A percentile compares a stretch with the other conserved stretches of the same genome.
Conservation (phyloP, 163 green algal genomes). For the Chlorella variabilis region DNA sequence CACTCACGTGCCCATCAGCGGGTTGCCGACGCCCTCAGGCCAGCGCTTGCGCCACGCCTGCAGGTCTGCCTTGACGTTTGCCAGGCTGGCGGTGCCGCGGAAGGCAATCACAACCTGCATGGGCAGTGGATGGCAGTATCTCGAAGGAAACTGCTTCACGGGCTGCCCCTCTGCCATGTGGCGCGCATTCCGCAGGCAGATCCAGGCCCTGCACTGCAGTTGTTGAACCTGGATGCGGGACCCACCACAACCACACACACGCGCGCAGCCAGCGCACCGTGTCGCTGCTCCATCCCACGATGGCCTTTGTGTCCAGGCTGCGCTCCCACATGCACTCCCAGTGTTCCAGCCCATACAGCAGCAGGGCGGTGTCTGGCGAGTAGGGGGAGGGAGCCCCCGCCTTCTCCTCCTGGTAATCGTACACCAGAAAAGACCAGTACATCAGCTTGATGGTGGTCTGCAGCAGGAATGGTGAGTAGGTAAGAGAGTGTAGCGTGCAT, state of each 20-base stretch:
- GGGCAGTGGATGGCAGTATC: too few species aligned
- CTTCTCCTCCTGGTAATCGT: constrained; percentile 6
- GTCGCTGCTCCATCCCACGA: constrained; percentile 43
- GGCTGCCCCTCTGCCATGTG: too few species aligned
- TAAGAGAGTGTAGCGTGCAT: too few species aligned
- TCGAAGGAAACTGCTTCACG: too few species aligned
- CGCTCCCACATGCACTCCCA: constrained; percentile 48
- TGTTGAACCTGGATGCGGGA: too few species aligned
- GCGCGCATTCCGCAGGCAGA: too few species aligned
- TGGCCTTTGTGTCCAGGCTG: constrained; percentile 44
- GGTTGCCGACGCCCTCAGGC: neutral
- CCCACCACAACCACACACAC: neutral
- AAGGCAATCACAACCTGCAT: constrained; percentile 48
- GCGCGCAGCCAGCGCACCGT: constrained; percentile 1
- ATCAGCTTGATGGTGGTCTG: constrained; percentile 33
- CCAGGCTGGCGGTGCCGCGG: constrained; percentile 41
- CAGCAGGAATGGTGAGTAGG: too few species aligned
- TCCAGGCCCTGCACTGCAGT: too few species aligned
- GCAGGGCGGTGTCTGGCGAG: constrained; percentile 27
- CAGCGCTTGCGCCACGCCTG: constrained; percentile 38
- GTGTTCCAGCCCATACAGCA: constrained; percentile 33
- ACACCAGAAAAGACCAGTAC: constrained; percentile 43
- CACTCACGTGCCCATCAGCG: constrained; percentile 3
- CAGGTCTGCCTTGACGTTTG: constrained; percentile 42
- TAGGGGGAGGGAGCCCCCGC: constrained; percentile 10